Evolutionary conservation across 202 grass and related monocot genomes (phyloP).

Genomic region (Dendrocalamus latiflorus): DNA sequence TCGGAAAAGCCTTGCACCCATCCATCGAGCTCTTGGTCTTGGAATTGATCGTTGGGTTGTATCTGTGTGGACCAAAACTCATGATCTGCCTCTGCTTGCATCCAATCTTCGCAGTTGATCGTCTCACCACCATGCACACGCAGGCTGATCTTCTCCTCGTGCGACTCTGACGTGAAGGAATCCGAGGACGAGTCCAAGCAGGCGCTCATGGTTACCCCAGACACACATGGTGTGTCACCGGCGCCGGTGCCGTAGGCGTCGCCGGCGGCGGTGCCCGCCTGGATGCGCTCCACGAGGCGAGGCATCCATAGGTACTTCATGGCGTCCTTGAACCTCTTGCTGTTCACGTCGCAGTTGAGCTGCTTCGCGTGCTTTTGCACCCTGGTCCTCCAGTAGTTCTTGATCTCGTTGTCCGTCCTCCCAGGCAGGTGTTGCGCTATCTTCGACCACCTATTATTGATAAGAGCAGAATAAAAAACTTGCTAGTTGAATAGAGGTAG

Average conservation of each 20-base stretch:
- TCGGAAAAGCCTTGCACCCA: slow-evolving; percentile 54
- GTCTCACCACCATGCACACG: neutral
- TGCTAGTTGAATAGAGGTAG: neutral
- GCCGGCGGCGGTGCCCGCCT: neutral
- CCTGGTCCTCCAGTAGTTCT: slow-evolving; percentile 73
- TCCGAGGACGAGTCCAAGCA: slow-evolving; percentile 3
- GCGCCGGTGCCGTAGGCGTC: neutral
- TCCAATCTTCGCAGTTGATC: neutral
- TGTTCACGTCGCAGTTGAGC: slow-evolving; percentile 55
- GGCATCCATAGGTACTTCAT: slow-evolving; percentile 63
- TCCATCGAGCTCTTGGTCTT: slow-evolving; percentile 20
- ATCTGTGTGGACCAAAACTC: slow-evolving; percentile 29
- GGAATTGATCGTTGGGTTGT: neutral
- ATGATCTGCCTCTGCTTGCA: neutral
- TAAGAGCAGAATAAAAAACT: neutral
- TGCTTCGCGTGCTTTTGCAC: slow-evolving; percentile 69
- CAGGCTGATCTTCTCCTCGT: neutral
- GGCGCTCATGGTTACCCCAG: neutral
- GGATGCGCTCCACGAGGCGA: slow-evolving; percentile 27
- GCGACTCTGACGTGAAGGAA: slow-evolving; percentile 11
- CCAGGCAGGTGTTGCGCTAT: slow-evolving; percentile 55
- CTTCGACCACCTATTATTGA: slow-evolving; percentile 55
- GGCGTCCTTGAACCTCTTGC: too few species aligned
- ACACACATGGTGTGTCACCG: neutral
- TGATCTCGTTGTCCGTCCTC: slow-evolving; percentile 74